These are phyloP conservation scores for Rosa persica DNA, from an alignment of 306 rosid species.

Conservation along the genomic window DNA sequence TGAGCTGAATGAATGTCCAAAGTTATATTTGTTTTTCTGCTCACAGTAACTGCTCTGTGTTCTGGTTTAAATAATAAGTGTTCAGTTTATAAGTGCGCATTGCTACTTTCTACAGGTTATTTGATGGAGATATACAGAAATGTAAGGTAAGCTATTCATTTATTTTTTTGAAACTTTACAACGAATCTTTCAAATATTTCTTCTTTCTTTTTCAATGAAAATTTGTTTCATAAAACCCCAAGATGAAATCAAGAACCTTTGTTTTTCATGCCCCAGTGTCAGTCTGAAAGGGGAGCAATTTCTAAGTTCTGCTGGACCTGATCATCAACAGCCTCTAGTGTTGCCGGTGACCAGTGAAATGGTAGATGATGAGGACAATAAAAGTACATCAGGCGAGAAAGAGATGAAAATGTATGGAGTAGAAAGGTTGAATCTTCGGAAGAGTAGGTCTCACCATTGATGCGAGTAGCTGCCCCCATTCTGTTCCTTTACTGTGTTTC, in stretches of 20 bases:
- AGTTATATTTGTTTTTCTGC: constrained; percentile 12
- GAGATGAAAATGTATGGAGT: too few relatives aligned
- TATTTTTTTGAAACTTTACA: constrained; percentile 24
- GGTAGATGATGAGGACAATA: constrained; percentile 54
- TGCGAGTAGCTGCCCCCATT: too few relatives aligned
- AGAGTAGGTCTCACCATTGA: too few relatives aligned
- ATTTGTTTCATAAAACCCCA: constrained; percentile 10
- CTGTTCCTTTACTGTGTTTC: too few relatives aligned
- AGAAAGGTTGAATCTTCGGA: too few relatives aligned
- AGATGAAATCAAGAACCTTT: constrained; percentile 1
- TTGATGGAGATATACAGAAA: constrained; percentile 64
- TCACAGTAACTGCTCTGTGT: background rate
- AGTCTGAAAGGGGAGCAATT: constrained; percentile 58
- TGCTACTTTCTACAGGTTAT: constrained; percentile 54
- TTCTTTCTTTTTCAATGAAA: background rate
- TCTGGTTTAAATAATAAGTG: background rate
- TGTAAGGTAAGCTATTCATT: constrained; percentile 52
- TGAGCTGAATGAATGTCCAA: background rate
- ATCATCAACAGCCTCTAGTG: constrained; percentile 69
- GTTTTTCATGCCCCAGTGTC: constrained; percentile 57
- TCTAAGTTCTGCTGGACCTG: constrained; percentile 70
- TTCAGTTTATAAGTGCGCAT: background rate
- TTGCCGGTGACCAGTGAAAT: constrained; percentile 67
- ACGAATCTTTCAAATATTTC: background rate
- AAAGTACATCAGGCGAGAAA: constrained; percentile 13